Evolutionary conservation across 2,329 filamentous ascomycete species (phyloP).

Genomic region (Arthrobotrys conoides): DNA sequence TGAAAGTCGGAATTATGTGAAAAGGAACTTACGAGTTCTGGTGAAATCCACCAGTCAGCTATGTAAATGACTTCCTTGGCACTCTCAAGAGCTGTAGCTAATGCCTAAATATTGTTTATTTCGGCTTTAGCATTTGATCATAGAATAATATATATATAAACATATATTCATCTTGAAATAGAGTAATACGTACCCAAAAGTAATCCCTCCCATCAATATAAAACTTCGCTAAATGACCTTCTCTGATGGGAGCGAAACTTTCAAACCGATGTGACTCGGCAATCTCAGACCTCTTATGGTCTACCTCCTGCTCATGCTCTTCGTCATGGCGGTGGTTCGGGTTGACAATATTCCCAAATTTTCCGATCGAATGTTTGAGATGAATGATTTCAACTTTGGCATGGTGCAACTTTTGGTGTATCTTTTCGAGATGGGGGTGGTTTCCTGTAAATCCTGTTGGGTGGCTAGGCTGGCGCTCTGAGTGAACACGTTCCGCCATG

Average conservation of each 20-base stretch:
- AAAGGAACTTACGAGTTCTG: conserved; percentile 73
- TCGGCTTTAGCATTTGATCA: conserved; percentile 61
- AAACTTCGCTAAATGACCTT: conserved; percentile 93
- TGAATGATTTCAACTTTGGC: conserved; percentile 72
- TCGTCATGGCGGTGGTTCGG: conserved; percentile 93
- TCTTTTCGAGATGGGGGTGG: conserved; percentile 52
- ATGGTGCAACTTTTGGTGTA: conserved; percentile 67
- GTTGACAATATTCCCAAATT: conserved; percentile 80
- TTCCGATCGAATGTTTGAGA: conserved; percentile 75
- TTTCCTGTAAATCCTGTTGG: conserved; percentile 33
- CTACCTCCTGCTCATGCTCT: conserved; percentile 86
- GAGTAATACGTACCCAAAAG: conserved; percentile 76
- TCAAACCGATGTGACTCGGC: conserved; percentile 83
- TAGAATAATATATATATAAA: conserved; percentile 28
- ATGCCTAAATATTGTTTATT: conserved; percentile 69
- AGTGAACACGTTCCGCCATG: conserved; percentile 42
- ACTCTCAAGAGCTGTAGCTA: conserved; percentile 88
- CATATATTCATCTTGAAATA: background rate
- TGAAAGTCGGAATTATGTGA: background rate
- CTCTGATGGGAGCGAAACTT: conserved; percentile 90
- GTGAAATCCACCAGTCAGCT: conserved; percentile 96
- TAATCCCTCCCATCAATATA: conserved; percentile 97
- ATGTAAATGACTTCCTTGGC: conserved; percentile 97
- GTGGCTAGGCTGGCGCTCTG: conserved; percentile 17
- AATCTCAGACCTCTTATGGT: conserved; percentile 82